Evolutionary conservation across 2,329 filamentous ascomycete species (phyloP).

Genomic region (Fusarium sp.): DNA sequence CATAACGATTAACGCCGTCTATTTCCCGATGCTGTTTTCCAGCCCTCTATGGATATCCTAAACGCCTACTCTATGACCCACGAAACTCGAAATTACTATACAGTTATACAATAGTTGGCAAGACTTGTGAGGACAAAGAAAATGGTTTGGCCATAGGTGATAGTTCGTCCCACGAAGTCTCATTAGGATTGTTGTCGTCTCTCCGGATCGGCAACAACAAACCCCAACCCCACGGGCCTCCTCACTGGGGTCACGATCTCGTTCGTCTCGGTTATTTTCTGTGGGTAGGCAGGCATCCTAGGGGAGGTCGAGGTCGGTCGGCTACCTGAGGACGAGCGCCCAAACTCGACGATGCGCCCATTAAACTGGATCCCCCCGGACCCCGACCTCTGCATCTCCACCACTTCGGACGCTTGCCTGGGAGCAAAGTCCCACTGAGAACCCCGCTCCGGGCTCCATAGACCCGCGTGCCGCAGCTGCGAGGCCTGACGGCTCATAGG

Average conservation of each 20-base stretch:
- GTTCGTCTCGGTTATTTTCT: conserved; percentile 26
- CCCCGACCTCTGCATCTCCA: conserved; percentile 41
- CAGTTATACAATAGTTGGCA: conserved; percentile 1
- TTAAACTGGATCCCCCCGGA: conserved; percentile 42
- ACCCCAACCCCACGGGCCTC: conserved; percentile 22
- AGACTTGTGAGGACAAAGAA: background rate
- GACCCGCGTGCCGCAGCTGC: conserved; percentile 26
- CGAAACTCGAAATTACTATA: background rate
- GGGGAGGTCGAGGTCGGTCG: background rate
- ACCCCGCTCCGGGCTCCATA: conserved; percentile 29
- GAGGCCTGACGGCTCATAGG: conserved; percentile 24
- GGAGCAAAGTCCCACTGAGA: conserved; percentile 13
- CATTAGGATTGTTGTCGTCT: conserved; percentile 3
- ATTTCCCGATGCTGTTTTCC: background rate
- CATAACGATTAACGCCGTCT: background rate
- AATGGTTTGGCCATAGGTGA: background rate
- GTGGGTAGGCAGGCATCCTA: conserved; percentile 20
- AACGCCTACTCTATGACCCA: background rate
- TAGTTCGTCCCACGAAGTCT: background rate
- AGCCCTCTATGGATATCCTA: background rate
- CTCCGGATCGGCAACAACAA: conserved; percentile 2
- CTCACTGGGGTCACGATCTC: conserved; percentile 2
- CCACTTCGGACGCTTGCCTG: conserved; percentile 10
- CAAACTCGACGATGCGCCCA: conserved; percentile 39
- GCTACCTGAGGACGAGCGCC: conserved; percentile 15